phyloP scores from a whole-genome alignment of 495 filamentous ascomycete species.

The Daldinia grandis region DNA sequence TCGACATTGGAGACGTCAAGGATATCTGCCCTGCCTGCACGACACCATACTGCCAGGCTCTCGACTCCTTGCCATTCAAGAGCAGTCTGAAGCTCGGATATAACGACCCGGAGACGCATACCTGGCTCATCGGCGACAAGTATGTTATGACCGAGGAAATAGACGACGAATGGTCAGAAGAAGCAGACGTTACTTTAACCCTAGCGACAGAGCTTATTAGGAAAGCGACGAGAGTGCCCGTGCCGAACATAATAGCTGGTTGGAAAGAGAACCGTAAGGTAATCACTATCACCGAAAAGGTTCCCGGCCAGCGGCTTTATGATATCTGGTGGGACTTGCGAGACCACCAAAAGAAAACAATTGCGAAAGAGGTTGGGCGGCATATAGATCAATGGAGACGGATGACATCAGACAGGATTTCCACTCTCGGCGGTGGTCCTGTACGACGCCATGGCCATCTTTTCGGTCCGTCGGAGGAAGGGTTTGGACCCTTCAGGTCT shows the following conservation, averaged over 20 bases:
- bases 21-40: conserved; percentile 43
- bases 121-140: conserved; percentile 40
- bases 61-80: conserved; percentile 40
- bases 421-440: conserved; percentile 26
- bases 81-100: conserved; percentile 36
- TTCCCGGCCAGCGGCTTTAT: conserved; percentile 34
- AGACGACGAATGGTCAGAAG: conserved; percentile 22
- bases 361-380: conserved; percentile 32
- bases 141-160: conserved; percentile 37
- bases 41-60: conserved; percentile 37
- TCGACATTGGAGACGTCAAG: conserved; percentile 43
- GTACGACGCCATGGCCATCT: conserved; percentile 32
- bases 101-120: conserved; percentile 39
- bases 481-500: conserved; percentile 35
- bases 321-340: conserved; percentile 42
- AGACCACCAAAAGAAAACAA: conserved; percentile 17
- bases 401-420: conserved; percentile 31
- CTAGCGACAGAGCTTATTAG: conserved; percentile 20
- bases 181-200: conserved; percentile 25
- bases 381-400: conserved; percentile 31
- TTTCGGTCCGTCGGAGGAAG: conserved; percentile 18
- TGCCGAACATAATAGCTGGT: conserved; percentile 36
- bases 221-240: conserved; percentile 27
- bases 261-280: conserved; percentile 41
- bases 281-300: conserved; percentile 34